Base-by-base conservation (phyloP, 805 yeast genomes). In the Starmerella scarabaei region DNA sequence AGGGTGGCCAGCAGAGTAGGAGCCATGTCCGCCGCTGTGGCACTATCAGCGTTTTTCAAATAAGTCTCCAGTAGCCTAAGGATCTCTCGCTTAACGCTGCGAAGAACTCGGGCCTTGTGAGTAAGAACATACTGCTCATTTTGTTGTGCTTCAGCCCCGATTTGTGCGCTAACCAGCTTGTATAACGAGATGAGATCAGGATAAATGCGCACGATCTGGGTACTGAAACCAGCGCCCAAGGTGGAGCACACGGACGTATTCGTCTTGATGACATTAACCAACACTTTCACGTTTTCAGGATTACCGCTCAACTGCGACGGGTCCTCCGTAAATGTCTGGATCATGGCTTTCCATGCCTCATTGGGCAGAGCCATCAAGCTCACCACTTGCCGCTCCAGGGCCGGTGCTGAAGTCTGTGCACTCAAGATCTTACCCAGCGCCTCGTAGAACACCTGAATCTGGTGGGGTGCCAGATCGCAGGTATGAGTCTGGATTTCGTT, bases 231-330 rank as follows among this genome's bases (percentile, higher is more conserved):
- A 2, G 94, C 82, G 2, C 97, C 98, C 61, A 91, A 69, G 0
- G 96, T 79, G n/a, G 80, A 70, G 63, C 98, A 91, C 26, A 85
- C 94, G 3, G 97, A 77, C 24, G 86, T 94, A 57, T 91, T 91
- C 1, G 99, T 88, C 65, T 88, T 91, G 58, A 91, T 76, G 48
- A 91, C 77, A 58, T 88, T 91, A 29, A 95, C 93, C 50, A 91
- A 75, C 48, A 88, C 81, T 59, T 86, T 91, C 39, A 88, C 93
- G 20, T 84, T 80, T 54, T 88, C 95, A 14, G 69, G 60, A 57
- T 80, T 77, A 30, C 77, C 66, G 19, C 42, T 38, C 49, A 91
- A 68, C 46, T 88, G 63, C 41, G 76, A 73, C 14, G 95, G 93
- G 55, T 86, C 86, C 51, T 74, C 78, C 7, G 77, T 77, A 7